Evolutionary conservation across 169 alveolate genomes (phyloP), one percentile per base, ranked within the genome.

Genomic region (Miamiensis avidus): DNA sequence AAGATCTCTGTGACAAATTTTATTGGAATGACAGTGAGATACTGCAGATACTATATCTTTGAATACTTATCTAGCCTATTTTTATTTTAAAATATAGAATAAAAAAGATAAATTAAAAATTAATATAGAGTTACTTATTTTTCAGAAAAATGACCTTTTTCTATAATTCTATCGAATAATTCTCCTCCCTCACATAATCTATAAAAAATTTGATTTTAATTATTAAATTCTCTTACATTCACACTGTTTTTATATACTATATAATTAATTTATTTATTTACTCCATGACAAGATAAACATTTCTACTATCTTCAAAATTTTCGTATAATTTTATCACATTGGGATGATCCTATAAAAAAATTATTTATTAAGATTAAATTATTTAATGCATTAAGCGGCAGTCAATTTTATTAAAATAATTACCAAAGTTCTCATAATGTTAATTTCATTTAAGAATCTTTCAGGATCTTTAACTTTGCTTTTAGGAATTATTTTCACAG

Each of bases 131-230:
- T 49, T 49, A 49, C 69, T 27, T 92, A 95, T 82, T 87, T 87
- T 86, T 92, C 97, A 27, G 94, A 74, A 82, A 90, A 93, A 74
- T 87, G 89, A 29, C 89, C 78, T 86, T 92, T 91, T 25, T 88
- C 92, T n/a, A 93, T 74, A 69, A 95, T 92, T 81, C 89, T 90
- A 49, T 92, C 95, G 87, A 91, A 92, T 28, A 94, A 84, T 77
- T 92, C 95, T 49, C 97, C 97, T 33, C 97, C 97, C 26, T 83
- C 75, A 74, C 95, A 92, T 1, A 89, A 65, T 83, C n/a, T n/a
- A n/a, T n/a, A n/a, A n/a, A n/a, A n/a, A n/a, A n/a, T n/a, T n/a
- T n/a, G n/a, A n/a, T n/a, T n/a, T n/a, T n/a, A n/a, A n/a, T n/a
- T n/a, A n/a, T n/a, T n/a, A n/a, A n/a, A n/a, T n/a, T n/a, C n/a